These are phyloP conservation scores for Fusarium sp. DNA, from an alignment of 2,329 filamentous ascomycete genomes.

Conservation along the genomic window DNA sequence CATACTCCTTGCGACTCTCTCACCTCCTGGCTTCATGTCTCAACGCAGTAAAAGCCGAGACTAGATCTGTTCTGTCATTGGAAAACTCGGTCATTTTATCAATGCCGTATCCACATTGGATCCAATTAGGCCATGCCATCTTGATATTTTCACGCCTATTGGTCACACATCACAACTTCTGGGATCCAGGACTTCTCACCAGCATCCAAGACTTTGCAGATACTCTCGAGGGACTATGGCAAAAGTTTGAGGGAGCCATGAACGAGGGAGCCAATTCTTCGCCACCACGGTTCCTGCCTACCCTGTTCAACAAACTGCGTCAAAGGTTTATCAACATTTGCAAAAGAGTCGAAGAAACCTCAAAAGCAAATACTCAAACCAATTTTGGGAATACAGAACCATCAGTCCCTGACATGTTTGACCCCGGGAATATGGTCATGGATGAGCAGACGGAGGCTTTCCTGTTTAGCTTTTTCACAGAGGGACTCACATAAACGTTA, in stretches of 20 bases:
- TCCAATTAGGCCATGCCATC: slow-evolving; percentile 16
- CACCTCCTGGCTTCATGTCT: slow-evolving; percentile 14
- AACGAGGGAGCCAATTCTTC: not conserved
- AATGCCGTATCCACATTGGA: slow-evolving; percentile 16
- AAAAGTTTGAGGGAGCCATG: slow-evolving; percentile 8
- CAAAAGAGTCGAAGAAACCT: slow-evolving; percentile 1
- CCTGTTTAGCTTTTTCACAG: not conserved
- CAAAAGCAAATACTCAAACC: not conserved
- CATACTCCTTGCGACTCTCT: not conserved
- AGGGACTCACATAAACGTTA: not conserved
- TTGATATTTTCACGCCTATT: slow-evolving; percentile 17
- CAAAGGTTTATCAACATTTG: slow-evolving; percentile 4
- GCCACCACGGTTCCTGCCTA: not conserved
- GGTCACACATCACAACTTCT: slow-evolving; percentile 10
- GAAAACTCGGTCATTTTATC: not conserved
- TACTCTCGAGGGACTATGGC: not conserved
- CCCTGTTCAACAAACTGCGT: not conserved
- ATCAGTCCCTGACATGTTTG: not conserved
- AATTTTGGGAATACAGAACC: not conserved
- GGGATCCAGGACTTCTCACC: slow-evolving; percentile 7
- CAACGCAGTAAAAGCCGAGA: slow-evolving; percentile 14
- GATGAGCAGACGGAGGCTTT: slow-evolving; percentile 1
- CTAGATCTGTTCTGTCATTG: not conserved
- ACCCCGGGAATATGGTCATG: not conserved
- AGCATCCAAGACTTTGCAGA: slow-evolving; percentile 5